Percentiles rank a stretch among this genome's conserved stretches.
Conservation (phyloP, 192 early-diverging fungal genomes). For the Coemansia javaensis region DNA sequence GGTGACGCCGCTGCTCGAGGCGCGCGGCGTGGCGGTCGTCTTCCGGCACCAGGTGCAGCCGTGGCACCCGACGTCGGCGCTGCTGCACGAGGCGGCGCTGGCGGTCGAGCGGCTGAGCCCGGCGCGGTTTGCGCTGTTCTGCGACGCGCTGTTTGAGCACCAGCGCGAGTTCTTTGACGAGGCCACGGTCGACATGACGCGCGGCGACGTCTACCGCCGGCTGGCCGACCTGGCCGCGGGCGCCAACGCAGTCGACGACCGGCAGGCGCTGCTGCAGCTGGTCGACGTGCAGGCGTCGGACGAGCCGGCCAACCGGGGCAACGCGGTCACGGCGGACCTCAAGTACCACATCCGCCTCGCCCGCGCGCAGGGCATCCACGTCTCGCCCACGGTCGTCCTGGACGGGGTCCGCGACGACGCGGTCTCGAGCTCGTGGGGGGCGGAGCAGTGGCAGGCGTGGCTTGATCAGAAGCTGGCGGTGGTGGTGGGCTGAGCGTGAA, state of each 20-base stretch:
- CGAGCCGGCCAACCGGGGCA: constrained; percentile 57
- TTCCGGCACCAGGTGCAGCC: constrained; percentile 83
- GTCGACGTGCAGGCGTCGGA: constrained; percentile 41
- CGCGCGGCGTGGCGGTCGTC: constrained; percentile 54
- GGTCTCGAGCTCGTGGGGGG: constrained; percentile 65
- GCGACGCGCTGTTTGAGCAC: constrained; percentile 54
- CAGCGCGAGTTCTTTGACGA: constrained; percentile 67
- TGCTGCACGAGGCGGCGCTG: constrained; percentile 71
- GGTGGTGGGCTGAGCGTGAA: too few relatives aligned
- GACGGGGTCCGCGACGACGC: constrained; percentile 61
- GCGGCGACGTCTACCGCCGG: constrained; percentile 52
- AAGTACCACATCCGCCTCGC: constrained; percentile 65
- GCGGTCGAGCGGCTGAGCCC: constrained; percentile 62
- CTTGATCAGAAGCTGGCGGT: constrained; percentile 42
- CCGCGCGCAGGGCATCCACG: constrained; percentile 71
- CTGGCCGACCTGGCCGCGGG: constrained; percentile 50
- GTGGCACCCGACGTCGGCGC: constrained; percentile 72
- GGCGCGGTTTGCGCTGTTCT: constrained; percentile 52
- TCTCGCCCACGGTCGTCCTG: constrained; percentile 67
- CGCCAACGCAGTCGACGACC: constrained; percentile 49
- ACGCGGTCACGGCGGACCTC: constrained; percentile 62
- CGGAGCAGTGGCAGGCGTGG: constrained; percentile 63
- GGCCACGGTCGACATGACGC: constrained; percentile 53
- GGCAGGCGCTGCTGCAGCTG: constrained; percentile 44
- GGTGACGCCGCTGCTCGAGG: constrained; percentile 53